Conservation (phyloP, 805 yeast species). For the Suhomyces tanzawaensis region DNA sequence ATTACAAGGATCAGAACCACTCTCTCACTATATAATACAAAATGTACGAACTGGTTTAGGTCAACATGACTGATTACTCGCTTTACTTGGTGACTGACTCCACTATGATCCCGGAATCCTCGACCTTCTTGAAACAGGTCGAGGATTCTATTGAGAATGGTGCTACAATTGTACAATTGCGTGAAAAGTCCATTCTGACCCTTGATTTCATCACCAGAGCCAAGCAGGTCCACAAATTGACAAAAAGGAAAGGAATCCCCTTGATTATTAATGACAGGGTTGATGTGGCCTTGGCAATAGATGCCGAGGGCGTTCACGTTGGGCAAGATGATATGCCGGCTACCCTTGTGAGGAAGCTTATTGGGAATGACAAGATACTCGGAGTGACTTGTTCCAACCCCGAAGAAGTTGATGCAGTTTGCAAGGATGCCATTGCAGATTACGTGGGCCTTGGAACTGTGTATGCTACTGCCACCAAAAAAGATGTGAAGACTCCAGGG, state of each 20-base stretch:
- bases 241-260: slow-evolving; percentile 62
- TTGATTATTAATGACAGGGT: slow-evolving; percentile 81
- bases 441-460: slow-evolving; percentile 85
- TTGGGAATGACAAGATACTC: slow-evolving; percentile 73
- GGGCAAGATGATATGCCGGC: slow-evolving; percentile 89
- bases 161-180: slow-evolving; percentile 75
- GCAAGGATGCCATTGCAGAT: slow-evolving; percentile 55
- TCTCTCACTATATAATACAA: background rate
- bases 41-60: background rate
- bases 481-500: slow-evolving; percentile 47
- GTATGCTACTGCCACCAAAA: slow-evolving; percentile 72
- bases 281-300: slow-evolving; percentile 86
- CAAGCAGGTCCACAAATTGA: slow-evolving; percentile 54
- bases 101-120: slow-evolving; percentile 59
- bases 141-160: slow-evolving; percentile 64
- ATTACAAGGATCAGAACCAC: background rate
- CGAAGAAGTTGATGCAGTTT: slow-evolving; percentile 53
- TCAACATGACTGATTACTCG: slow-evolving; percentile 48
- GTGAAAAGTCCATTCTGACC: slow-evolving; percentile 76
- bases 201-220: slow-evolving; percentile 66
- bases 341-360: slow-evolving; percentile 51
- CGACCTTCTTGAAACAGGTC: slow-evolving; percentile 57
- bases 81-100: slow-evolving; percentile 81
- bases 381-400: slow-evolving; percentile 73
- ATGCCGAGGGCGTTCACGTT: slow-evolving; percentile 88